These are phyloP conservation scores for Termitomyces sp. DNA, from an alignment of 768 basidiomycete species.

Conservation along the genomic window DNA sequence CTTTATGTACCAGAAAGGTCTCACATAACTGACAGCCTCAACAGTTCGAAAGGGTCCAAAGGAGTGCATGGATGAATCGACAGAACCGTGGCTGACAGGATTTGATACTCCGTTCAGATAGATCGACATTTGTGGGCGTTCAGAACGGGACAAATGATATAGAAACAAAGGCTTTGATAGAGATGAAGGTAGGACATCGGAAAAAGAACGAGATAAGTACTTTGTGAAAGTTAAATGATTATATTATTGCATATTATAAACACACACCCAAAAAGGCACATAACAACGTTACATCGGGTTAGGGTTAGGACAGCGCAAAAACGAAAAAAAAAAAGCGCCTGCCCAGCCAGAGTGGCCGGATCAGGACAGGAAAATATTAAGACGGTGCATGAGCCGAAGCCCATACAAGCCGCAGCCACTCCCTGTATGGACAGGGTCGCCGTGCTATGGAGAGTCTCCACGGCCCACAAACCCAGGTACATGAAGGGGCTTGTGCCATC, in stretches of 20 bases:
- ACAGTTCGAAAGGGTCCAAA: neutral
- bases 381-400: slow-evolving; percentile 63
- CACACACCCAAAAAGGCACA: no score
- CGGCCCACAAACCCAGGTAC: slow-evolving; percentile 51
- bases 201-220: no score
- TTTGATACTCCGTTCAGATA: no score
- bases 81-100: neutral
- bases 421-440: slow-evolving; percentile 67
- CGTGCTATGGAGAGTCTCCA: slow-evolving; percentile 61
- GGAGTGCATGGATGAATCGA: neutral
- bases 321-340: slow-evolving; percentile 30
- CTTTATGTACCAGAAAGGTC: neutral
- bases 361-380: slow-evolving; percentile 59
- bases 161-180: no score
- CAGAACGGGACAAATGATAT: neutral
- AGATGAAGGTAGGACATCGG: no score
- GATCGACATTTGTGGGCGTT: no score
- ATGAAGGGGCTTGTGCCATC: slow-evolving; percentile 56
- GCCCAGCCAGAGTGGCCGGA: slow-evolving; percentile 45
- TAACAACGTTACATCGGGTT: no score
- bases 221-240: no score
- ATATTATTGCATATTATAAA: no score
- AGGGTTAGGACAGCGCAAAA: neutral
- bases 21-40: neutral
- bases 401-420: slow-evolving; percentile 46